Base-by-base conservation (phyloP, 2,329 filamentous ascomycete genomes). In the Colletotrichum paranaense region DNA sequence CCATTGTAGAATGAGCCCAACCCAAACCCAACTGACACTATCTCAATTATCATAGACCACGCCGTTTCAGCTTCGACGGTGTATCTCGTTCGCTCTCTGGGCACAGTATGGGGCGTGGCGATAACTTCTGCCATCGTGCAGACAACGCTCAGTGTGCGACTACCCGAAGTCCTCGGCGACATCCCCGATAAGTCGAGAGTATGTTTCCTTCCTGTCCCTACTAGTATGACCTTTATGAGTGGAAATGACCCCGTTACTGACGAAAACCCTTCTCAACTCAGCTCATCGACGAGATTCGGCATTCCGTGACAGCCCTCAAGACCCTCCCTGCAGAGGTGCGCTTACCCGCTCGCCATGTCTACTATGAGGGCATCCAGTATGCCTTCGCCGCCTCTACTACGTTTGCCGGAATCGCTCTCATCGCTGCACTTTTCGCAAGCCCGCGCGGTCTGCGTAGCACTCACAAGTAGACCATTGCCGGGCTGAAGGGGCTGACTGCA, bases 21-120 rank as follows among this genome's bases (percentile, higher is more conserved):
- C 1, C 19, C 16, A 46, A 46, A n/a, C 16, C 4, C 3, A n/a
- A 11, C 8, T 49, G 19, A 49, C 52, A 49, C 53, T n/a, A 26
- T 1, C 8, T 7, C 14, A 22, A n/a, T 5, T 22, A n/a, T 1
- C 8, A 6, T 49, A 91, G 90, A 92, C 65, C 90, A 92, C 76
- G 90, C 90, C 12, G 90, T 92, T 1, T 89, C 88, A 0, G 87
- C 90, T 2, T 92, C 90, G 1, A 91, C 88, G 0, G 88, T 91
- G 7, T 92, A 92, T 78, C 85, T 92, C 24, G 87, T 92, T 56
- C 87, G 91, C 30, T 92, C 90, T 0, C 81, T 92, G 3, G 91
- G 90, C 2, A 89, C 87, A 0, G 90, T 92, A 19, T 92, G 89
- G 87, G 90, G 91, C 11, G 91, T 92, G 1, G 90, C 91, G 0